These are phyloP conservation scores for Lanmaoa rubissima DNA, from an alignment of 768 basidiomycete genomes.

Conservation along the genomic window DNA sequence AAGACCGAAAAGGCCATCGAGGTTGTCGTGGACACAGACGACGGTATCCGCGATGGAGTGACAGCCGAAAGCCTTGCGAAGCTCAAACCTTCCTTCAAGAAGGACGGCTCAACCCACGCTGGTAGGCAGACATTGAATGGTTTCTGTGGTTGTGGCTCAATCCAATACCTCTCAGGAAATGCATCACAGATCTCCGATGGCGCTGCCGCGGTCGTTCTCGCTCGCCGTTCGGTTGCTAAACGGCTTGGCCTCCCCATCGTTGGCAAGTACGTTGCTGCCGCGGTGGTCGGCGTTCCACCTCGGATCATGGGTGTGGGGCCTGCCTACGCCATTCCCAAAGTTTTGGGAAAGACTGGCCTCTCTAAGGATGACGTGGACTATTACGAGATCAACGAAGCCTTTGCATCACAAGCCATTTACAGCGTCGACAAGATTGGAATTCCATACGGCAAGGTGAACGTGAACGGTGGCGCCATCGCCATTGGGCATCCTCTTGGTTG, in stretches of 20 bases:
- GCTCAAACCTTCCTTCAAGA: conserved; percentile 82
- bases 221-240: conserved; percentile 76
- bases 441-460: conserved; percentile 77
- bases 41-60: conserved; percentile 84
- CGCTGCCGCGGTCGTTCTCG: conserved; percentile 84
- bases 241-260: conserved; percentile 82
- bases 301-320: conserved; percentile 92
- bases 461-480: conserved; percentile 86
- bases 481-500: conserved; percentile 86
- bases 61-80: conserved; percentile 75
- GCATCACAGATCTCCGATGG: conserved; percentile 92
- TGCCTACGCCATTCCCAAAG: conserved; percentile 80
- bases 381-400: conserved; percentile 91
- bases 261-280: conserved; percentile 77
- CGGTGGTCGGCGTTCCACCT: conserved; percentile 77
- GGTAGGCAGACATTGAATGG: conserved; percentile 33
- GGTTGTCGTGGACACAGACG: conserved; percentile 75
- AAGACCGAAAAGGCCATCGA: conserved; percentile 68
- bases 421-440: conserved; percentile 67
- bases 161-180: conserved; percentile 47
- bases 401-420: conserved; percentile 81
- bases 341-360: conserved; percentile 66
- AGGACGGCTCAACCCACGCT: conserved; percentile 76
- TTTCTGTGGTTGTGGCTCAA: conserved; percentile 1
- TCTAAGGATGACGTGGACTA: conserved; percentile 76